Evolutionary conservation across 305 asterid species (phyloP).

Genomic region (Withania somnifera): DNA sequence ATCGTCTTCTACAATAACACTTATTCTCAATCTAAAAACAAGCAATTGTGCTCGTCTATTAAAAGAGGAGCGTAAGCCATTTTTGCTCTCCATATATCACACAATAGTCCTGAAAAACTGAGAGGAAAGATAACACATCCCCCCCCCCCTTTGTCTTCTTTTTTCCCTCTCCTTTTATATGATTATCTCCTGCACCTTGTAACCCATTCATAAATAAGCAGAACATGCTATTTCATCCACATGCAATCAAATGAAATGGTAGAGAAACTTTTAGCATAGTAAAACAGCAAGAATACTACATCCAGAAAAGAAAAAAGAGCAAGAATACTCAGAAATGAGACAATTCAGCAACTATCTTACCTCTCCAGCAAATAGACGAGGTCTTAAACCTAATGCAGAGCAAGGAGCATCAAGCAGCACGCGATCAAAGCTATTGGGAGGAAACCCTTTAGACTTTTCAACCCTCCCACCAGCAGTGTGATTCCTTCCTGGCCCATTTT

Average conservation of each 20-base stretch:
- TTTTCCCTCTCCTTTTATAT: neutral
- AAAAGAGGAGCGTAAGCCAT: neutral
- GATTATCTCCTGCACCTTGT: neutral
- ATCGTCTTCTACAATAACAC: neutral
- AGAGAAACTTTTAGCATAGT: neutral
- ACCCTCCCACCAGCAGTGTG: slow-evolving; percentile 62
- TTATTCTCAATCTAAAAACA: neutral
- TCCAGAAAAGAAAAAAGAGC: neutral
- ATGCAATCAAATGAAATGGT: neutral
- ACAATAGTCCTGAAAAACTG: neutral
- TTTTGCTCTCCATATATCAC: neutral
- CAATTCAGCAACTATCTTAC: slow-evolving; percentile 22
- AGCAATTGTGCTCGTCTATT: neutral
- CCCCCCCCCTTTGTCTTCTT: neutral
- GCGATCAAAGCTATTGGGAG: slow-evolving; percentile 82
- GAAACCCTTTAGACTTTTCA: slow-evolving; percentile 70
- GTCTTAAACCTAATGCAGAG: slow-evolving; percentile 96
- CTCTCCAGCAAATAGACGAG: slow-evolving; percentile 90
- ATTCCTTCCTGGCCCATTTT: slow-evolving; percentile 76
- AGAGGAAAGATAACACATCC: neutral
- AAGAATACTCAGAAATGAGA: neutral
- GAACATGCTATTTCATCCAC: neutral
- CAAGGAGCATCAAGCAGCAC: slow-evolving; percentile 99
- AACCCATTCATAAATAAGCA: neutral
- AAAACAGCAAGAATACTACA: neutral